Conservation (phyloP, 495 filamentous ascomycete species). For the Chaetomium cochliodes region DNA sequence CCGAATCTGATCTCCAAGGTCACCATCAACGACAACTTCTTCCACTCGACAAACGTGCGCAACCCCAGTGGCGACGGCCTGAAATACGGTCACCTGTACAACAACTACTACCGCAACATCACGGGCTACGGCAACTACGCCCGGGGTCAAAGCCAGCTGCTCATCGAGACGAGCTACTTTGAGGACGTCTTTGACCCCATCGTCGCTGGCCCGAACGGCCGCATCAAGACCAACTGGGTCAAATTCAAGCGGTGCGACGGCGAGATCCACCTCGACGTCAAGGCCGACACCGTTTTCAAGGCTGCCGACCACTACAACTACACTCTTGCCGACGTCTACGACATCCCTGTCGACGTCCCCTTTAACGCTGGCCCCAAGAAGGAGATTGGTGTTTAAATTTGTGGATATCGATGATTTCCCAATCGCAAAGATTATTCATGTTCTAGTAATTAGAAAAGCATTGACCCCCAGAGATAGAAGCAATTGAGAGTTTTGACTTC, state of each 20-base stretch:
- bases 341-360: conserved; percentile 6
- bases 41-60: conserved; percentile 7
- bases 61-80: neutral
- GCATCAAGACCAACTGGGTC: conserved; percentile 9
- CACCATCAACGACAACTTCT: conserved; percentile 4
- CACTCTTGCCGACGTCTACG: conserved; percentile 1
- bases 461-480: no score
- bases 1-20: neutral
- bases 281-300: neutral
- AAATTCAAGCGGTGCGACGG: conserved; percentile 1
- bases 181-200: conserved; percentile 2
- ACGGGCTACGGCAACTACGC: conserved; percentile 3
- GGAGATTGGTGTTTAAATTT: neutral
- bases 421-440: no score
- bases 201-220: neutral
- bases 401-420: neutral
- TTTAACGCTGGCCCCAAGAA: neutral
- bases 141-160: neutral
- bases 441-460: no score
- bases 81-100: conserved; percentile 5
- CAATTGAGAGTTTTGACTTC: no score
- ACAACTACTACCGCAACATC: conserved; percentile 8
- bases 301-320: neutral
- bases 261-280: neutral
- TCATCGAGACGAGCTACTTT: conserved; percentile 7